Evolutionary conservation across 169 alveolate genomes (phyloP).

Genomic region (Haemoproteus tartakovskyi): DNA sequence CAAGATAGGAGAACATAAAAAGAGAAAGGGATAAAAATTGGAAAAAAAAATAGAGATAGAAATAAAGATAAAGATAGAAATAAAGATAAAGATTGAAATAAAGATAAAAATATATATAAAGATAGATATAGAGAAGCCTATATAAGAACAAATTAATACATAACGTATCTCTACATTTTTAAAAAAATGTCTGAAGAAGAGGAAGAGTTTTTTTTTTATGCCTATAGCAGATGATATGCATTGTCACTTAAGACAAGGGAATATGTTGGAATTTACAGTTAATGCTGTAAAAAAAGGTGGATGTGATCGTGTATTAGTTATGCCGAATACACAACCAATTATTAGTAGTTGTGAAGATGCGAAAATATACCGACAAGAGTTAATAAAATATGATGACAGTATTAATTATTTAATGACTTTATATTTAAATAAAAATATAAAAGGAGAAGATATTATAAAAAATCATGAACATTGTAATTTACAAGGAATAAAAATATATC

Average conservation of each 20-base stretch:
- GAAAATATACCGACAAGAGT: conserved; percentile 60
- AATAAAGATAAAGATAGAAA: too few species aligned
- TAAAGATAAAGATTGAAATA: too few species aligned
- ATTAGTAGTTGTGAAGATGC: conserved; percentile 75
- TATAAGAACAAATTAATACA: too few species aligned
- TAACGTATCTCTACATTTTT: too few species aligned
- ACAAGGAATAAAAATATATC: conserved; percentile 80
- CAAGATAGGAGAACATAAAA: too few species aligned
- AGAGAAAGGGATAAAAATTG: too few species aligned
- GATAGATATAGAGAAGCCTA: too few species aligned
- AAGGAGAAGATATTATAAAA: conserved; percentile 65
- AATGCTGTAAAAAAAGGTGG: conserved; percentile 24
- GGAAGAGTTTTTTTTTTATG: not conserved
- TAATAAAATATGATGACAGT: conserved; percentile 39
- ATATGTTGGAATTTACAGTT: conserved; percentile 47
- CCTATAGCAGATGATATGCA: conserved; percentile 77
- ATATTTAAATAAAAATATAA: conserved; percentile 67
- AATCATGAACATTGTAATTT: conserved; percentile 68
- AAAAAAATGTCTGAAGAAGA: too few species aligned
- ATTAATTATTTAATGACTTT: conserved; percentile 77
- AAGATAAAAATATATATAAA: too few species aligned
- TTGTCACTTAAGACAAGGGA: conserved; percentile 79
- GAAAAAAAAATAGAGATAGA: too few species aligned
- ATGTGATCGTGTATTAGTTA: conserved; percentile 78
- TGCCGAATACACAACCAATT: conserved; percentile 79